A percentile compares a stretch with the other conserved stretches of the same genome.
phyloP scores from a whole-genome alignment of 345 rosid genomes.

The Populus alba region DNA sequence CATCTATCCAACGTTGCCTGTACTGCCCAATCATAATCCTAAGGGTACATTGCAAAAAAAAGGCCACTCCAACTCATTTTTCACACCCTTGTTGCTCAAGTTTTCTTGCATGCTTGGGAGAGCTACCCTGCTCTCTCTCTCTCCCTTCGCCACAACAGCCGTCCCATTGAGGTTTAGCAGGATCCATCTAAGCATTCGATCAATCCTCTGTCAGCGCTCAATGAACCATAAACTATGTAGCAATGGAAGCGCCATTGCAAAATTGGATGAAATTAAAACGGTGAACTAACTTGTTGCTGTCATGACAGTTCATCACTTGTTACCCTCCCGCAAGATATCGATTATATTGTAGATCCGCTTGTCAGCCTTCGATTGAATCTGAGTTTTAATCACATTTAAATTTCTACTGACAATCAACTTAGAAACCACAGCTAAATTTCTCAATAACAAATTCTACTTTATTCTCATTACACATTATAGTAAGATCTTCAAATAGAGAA shows the following conservation, averaged over 20 bases:
- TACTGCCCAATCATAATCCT: background rate
- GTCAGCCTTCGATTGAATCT: constrained; percentile 68
- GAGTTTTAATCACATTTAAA: constrained; percentile 12
- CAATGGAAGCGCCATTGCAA: background rate
- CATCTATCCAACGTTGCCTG: background rate
- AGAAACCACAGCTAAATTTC: background rate
- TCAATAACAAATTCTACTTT: background rate
- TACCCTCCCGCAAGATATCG: constrained; percentile 74
- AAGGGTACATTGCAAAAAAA: background rate
- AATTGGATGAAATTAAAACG: background rate
- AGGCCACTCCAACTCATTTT: background rate
- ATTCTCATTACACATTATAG: background rate
- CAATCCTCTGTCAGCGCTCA: too few species aligned
- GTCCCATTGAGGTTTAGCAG: too few species aligned
- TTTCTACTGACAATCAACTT: background rate
- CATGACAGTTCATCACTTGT: constrained; percentile 48
- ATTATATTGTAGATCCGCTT: constrained; percentile 79
- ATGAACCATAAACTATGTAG: background rate
- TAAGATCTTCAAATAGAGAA: background rate
- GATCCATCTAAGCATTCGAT: too few species aligned
- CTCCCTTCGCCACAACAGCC: too few species aligned
- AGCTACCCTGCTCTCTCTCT: background rate
- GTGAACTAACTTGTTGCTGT: background rate
- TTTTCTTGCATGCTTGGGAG: background rate
- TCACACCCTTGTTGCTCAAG: background rate